Evolutionary conservation across 129 eudicot species (phyloP).

Genomic region (Glebionis coronaria): DNA sequence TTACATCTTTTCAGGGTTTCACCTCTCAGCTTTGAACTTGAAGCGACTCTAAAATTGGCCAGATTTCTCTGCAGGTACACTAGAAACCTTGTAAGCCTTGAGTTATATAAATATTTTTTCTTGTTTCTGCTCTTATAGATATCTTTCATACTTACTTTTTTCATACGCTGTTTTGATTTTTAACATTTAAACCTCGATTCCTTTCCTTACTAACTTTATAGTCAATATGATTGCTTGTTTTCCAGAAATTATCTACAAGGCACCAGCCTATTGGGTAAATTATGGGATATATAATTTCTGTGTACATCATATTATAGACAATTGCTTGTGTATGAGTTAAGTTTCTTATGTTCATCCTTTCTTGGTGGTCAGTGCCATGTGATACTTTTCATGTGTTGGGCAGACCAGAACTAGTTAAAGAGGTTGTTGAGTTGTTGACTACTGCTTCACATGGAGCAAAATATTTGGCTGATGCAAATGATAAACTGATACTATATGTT

Average conservation of each 20-base stretch:
- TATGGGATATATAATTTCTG: background rate
- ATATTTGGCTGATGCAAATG: slow-evolving; percentile 91
- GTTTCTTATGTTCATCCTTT: slow-evolving; percentile 9
- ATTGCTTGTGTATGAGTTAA: background rate
- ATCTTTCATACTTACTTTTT: background rate
- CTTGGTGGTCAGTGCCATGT: background rate
- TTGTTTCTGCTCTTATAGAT: background rate
- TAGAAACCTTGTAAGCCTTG: background rate
- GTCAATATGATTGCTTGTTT: too few species aligned
- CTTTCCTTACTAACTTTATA: too few species aligned
- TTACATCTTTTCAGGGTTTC: slow-evolving; percentile 61
- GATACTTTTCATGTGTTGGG: slow-evolving; percentile 18
- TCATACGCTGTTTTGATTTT: too few species aligned
- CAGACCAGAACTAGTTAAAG: slow-evolving; percentile 81
- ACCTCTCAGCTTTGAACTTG: slow-evolving; percentile 96
- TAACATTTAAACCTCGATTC: too few species aligned
- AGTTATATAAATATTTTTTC: too few species aligned
- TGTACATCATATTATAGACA: too few species aligned
- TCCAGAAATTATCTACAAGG: too few species aligned
- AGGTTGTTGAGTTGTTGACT: slow-evolving; percentile 85
- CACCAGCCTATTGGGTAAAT: background rate
- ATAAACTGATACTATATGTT: slow-evolving; percentile 62
- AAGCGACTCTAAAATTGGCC: slow-evolving; percentile 90
- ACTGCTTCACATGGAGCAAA: slow-evolving; percentile 88
- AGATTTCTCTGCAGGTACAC: slow-evolving; percentile 87